Base-by-base conservation (phyloP, 2,329 filamentous ascomycete genomes). In the Aspergillus sp. region DNA sequence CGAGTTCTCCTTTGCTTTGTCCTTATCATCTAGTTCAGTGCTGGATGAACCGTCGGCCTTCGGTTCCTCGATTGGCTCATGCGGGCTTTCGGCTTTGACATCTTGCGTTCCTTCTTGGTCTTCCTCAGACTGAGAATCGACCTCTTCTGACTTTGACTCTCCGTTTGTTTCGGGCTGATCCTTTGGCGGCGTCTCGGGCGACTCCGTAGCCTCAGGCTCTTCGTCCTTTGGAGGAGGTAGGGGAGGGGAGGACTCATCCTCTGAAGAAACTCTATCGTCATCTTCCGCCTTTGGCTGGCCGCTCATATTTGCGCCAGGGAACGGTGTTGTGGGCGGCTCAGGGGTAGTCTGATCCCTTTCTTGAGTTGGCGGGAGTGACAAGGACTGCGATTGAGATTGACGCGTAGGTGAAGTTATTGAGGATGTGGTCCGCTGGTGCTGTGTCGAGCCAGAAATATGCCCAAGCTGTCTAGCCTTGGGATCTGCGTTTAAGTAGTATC, bases 401-500 rank as follows among this genome's bases (percentile, higher is more conserved):
- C 68, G 63, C 22, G 63, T 59, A 58, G 69, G 62, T 34, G 64
- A 66, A 11, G 74, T 72, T 11, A 69, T 63, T 23, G 68, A 64
- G 2, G 75, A 76, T 65, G 74, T 60, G 64, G 73, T 74, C 49
- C 72, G 70, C 62, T 76, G 76, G 55, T 74, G 73, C 51, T 69
- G 74, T 53, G 71, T 72, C 31, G 69, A 69, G 50, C 66, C 70
- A 54, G 72, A 73, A n/a, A 75, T 72, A 8, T 72, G 76, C 7
- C 80, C 78, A 30, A 80, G 69, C 60, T 85, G 83, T 59, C 87
- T 79, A 68, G 87, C 76, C 70, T 87, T 86, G 19, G 87, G 87
- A 73, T 91, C 89, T 3, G 94, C 95, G 74, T 97, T 93, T 34
- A 99, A 85, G 77, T 99, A 99, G 79, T 97, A 99, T 69, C 93